Evolutionary conservation across 2,329 filamentous ascomycete genomes (phyloP), one percentile per base, ranked within the genome.

Genomic region (Didymella keratinophila): DNA sequence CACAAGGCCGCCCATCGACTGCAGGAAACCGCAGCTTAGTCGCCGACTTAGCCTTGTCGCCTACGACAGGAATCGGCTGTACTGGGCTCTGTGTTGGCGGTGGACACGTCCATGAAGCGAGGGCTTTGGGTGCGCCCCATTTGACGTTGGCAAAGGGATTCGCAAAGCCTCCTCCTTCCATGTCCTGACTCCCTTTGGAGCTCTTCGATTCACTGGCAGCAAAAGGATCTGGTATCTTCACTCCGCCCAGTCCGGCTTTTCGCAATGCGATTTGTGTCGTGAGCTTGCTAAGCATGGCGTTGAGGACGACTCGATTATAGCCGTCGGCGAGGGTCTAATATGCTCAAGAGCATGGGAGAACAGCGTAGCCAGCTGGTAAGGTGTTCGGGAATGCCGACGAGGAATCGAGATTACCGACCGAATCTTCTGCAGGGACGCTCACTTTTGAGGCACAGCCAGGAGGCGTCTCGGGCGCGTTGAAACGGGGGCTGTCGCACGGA

Each of bases 241-340:
- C 77, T 72, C 78, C 82, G 37, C 82, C 79, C 53, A 87, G 72
- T 69, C 85, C 85, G 49, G 80, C 80, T 70, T 85, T 86, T 63
- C 80, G 84, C 65, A 87, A 78, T 60, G 84, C 85, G 63, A 87
- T 75, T 73, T 87, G 87, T 44, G 84, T 84, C 16, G 82, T 81
- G 56, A 87, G 75, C 63, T 78, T 82, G 66, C 82, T 81, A 69
- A 87, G 81, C 85, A 87, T 87, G 53, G 41, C 52, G 45, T 37
- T 50, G 21, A 56, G 57, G 39, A 46, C 21, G 47, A 45, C 20
- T 32, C 42, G 39, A 30, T 32, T n/a, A 23, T 27, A 50, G 50
- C 14, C 25, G n/a, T 27, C 30, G 32, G 6, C n/a, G 23, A 39
- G 39, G 37, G 18, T 42, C n/a, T 20, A 45, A 4, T 52, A 28